A percentile compares a stretch with the other conserved stretches of the same genome.
These are phyloP conservation scores for Trichomonascus vanleenenianus DNA, from an alignment of 805 yeast species.

Conservation along the genomic window DNA sequence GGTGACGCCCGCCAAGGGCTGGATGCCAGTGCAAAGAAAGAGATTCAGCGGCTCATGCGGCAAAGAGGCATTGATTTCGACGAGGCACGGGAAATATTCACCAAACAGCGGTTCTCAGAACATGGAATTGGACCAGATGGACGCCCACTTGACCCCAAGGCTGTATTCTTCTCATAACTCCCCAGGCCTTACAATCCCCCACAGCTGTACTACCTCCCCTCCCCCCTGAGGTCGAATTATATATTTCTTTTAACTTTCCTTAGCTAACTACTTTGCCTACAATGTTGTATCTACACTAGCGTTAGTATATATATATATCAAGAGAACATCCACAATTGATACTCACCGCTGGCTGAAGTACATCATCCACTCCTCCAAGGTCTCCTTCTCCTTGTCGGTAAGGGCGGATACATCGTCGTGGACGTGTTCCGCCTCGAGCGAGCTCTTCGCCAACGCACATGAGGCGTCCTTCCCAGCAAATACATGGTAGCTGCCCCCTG, in stretches of 20 bases:
- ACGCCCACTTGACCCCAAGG: slow-evolving; percentile 57
- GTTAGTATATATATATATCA: too few species aligned
- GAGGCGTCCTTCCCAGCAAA: slow-evolving; percentile 74
- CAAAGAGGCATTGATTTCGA: slow-evolving; percentile 48
- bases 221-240: too few species aligned
- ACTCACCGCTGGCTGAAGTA: slow-evolving; percentile 45
- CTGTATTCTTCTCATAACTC: slow-evolving; percentile 33
- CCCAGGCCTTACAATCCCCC: too few species aligned
- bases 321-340: too few species aligned
- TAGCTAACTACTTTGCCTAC: slow-evolving; percentile 2
- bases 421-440: slow-evolving; percentile 47
- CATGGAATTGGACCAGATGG: slow-evolving; percentile 60
- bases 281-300: neutral
- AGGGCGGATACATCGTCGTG: slow-evolving; percentile 34
- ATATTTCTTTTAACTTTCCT: too few species aligned
- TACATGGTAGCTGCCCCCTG: slow-evolving; percentile 62
- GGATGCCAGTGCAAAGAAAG: slow-evolving; percentile 44
- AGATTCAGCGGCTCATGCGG: slow-evolving; percentile 49
- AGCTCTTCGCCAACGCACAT: slow-evolving; percentile 65
- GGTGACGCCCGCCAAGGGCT: slow-evolving; percentile 58
- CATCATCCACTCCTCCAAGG: slow-evolving; percentile 67
- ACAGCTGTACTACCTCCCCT: too few species aligned
- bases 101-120: slow-evolving; percentile 36
- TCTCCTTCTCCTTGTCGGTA: slow-evolving; percentile 50
- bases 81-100: slow-evolving; percentile 54